Evolutionary conservation across 1,139 yeast species (phyloP), one percentile per base, ranked within the genome.

Genomic region (Geotrichum bryndzae): DNA sequence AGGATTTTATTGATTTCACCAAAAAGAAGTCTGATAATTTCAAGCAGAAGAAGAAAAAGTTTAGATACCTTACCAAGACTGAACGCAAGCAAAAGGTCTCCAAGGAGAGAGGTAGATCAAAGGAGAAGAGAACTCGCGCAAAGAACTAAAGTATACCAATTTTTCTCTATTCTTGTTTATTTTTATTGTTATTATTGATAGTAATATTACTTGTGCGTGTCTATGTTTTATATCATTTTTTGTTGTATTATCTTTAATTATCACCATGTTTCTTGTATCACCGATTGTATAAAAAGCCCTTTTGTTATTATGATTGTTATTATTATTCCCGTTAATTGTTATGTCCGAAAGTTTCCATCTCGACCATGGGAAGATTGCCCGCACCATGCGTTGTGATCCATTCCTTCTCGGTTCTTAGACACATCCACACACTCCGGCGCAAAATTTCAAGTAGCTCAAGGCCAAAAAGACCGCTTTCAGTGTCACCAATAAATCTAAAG

Each of bases 401-500:
- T 72, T 92, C 97, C 51, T 88, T 82, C 69, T 92, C 97, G 41
- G 91, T 77, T 72, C 95, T 87, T 70, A 92, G 78, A 68, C 90
- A 83, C 59, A 92, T 84, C 99, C 99, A 94, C 63, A 90, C 75
- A 84, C 94, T 90, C 68, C 99, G 80, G 74, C 99, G 81, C 11
- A 85, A 68, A 11, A 94, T 79, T 72, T 94, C 99, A 60, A 91
- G 74, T 10, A 83, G 69, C 69, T 92, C 96, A 59, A 90, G 74
- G 7, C 80, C 71, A 64, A 87, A 85, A 67, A 82, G 79, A 0
- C 94, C 95, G 29, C 80, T 74, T 66, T 84, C 88, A 46, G 78
- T 74, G 31, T 85, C 82, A 18, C 73, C 68, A 15, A 74, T 66
- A 45, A 68, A 67, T 55, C 70, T 66, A 67, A 71, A 67, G 51